These are phyloP conservation scores for Neckera pumila DNA, from an alignment of 225 moss, liverwort and hornwort species.

Conservation along the genomic window DNA sequence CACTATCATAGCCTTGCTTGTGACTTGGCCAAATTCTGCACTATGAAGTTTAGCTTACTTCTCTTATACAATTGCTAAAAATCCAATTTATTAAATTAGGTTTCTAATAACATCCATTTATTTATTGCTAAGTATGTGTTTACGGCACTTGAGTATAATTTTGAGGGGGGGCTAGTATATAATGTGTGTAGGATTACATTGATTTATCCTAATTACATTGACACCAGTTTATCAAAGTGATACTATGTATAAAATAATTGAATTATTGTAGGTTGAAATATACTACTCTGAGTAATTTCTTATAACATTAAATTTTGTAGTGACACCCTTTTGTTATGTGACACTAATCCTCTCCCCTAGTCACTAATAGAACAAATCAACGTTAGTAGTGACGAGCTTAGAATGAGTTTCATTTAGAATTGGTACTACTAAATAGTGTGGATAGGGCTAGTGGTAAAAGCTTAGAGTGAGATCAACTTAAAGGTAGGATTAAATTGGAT, in stretches of 20 bases:
- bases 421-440: not conserved
- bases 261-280: not conserved
- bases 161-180: not conserved
- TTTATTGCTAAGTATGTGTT: not conserved
- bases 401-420: not conserved
- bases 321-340: not conserved
- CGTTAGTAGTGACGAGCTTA: not conserved
- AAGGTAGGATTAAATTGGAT: too few species aligned
- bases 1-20: not conserved
- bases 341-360: too few species aligned
- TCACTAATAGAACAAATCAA: not conserved
- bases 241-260: not conserved
- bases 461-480: not conserved
- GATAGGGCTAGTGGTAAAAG: not conserved
- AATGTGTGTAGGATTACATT: not conserved
- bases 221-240: not conserved
- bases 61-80: not conserved
- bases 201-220: not conserved
- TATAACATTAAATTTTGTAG: not conserved
- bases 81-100: not conserved
- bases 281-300: too few species aligned
- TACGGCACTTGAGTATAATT: not conserved
- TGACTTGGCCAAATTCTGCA: fast-evolving
- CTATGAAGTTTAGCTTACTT: not conserved
- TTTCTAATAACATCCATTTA: not conserved